Percentiles rank a stretch among this genome's conserved stretches.
Evolutionary conservation across 2,329 filamentous ascomycete genomes (phyloP).

Genomic region (Pyrenochaeta sp.): DNA sequence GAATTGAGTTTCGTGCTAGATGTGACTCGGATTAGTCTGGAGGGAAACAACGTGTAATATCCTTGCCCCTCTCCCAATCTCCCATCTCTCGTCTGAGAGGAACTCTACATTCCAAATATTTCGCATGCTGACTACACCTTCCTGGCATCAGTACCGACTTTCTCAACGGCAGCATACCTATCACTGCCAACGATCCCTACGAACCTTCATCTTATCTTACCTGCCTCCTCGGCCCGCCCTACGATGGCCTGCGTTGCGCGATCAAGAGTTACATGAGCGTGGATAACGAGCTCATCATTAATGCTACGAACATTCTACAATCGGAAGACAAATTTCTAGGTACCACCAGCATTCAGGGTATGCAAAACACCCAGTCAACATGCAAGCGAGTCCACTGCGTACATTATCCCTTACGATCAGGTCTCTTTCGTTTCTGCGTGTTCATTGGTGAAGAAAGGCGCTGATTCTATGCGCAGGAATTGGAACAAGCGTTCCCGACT

Average conservation of each 20-base stretch:
- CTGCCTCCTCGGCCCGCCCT: conserved; percentile 20
- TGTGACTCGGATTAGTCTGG: not conserved
- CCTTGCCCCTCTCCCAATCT: not conserved
- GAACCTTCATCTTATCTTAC: conserved; percentile 24
- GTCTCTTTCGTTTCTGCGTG: no score
- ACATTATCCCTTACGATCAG: no score
- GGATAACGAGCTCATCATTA: conserved; percentile 7
- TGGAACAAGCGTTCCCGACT: no score
- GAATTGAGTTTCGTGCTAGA: conserved; percentile 20
- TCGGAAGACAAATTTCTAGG: not conserved
- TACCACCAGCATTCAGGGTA: not conserved
- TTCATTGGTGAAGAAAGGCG: no score
- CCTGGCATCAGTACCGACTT: not conserved
- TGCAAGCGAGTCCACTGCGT: no score
- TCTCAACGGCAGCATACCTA: conserved; percentile 3
- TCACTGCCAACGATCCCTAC: conserved; percentile 25
- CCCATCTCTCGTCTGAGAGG: no score
- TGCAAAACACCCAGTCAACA: not conserved
- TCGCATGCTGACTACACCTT: not conserved
- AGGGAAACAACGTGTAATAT: not conserved
- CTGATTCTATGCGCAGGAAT: no score
- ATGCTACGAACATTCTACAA: not conserved
- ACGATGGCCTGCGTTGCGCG: conserved; percentile 25
- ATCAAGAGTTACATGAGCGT: conserved; percentile 21
- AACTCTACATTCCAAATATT: not conserved